A percentile compares a stretch with the other conserved stretches of the same genome.
phyloP scores from a whole-genome alignment of 2,329 filamentous ascomycete species.

The Drechslerella coelobrocha region DNA sequence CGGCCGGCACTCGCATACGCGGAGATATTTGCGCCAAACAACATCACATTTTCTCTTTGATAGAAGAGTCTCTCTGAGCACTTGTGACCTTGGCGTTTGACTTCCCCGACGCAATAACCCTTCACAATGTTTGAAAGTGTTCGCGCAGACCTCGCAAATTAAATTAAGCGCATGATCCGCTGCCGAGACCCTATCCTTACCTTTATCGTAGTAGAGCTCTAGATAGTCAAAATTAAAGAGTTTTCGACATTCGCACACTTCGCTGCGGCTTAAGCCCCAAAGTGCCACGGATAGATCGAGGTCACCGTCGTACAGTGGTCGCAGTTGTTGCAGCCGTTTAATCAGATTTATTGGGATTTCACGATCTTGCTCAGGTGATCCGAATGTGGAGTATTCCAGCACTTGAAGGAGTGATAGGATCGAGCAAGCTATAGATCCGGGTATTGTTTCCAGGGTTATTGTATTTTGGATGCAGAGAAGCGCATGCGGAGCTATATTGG shows the following conservation, averaged over 20 bases:
- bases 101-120: too few relatives aligned
- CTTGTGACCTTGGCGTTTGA: too few relatives aligned
- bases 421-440: background rate
- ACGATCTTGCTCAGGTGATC: background rate
- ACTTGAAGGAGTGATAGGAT: background rate
- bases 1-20: too few relatives aligned
- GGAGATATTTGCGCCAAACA: too few relatives aligned
- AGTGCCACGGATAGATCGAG: background rate
- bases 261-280: background rate
- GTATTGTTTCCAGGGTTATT: background rate
- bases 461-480: background rate
- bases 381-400: background rate
- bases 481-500: background rate
- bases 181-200: too few relatives aligned
- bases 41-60: too few relatives aligned
- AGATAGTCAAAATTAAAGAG: too few relatives aligned
- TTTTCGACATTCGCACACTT: background rate
- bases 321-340: background rate
- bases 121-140: too few relatives aligned
- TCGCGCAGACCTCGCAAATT: too few relatives aligned
- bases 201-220: too few relatives aligned
- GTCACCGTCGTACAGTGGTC: background rate
- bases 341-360: background rate
- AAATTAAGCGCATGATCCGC: too few relatives aligned
- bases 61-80: too few relatives aligned